Conservation (phyloP, 208 protist genomes). For the Trypanosoma congolense region DNA sequence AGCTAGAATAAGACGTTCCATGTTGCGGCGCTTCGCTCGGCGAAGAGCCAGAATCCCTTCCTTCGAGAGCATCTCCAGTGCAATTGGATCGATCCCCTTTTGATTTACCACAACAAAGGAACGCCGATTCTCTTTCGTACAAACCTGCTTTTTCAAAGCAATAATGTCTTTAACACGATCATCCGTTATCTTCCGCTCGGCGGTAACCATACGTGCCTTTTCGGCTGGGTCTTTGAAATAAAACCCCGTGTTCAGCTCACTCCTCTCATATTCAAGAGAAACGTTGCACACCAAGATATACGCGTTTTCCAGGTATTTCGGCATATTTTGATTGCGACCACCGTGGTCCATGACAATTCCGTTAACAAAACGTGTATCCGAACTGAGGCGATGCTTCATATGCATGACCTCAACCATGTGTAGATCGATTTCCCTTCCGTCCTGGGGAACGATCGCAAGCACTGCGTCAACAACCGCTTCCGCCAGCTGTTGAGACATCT, state of each 20-base stretch:
- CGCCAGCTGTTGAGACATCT: conserved; percentile 81
- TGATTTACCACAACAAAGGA: conserved; percentile 99
- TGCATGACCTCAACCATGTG: conserved; percentile 99
- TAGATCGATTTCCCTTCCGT: conserved; percentile 93
- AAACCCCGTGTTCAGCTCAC: conserved; percentile 98
- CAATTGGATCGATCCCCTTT: conserved; percentile 99
- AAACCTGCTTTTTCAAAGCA: conserved; percentile 97
- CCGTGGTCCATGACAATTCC: conserved; percentile 99
- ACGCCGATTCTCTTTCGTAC: conserved; percentile 90
- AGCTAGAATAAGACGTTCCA: conserved; percentile 97
- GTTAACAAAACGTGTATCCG: conserved; percentile 96
- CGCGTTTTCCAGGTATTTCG: conserved; percentile 94
- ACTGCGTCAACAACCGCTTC: conserved; percentile 97
- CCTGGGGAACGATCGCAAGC: conserved; percentile 62
- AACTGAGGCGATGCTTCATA: conserved; percentile 97
- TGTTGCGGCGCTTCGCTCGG: conserved; percentile 99
- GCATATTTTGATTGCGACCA: conserved; percentile 98
- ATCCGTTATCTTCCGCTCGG: conserved; percentile 97
- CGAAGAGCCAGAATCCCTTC: conserved; percentile 98
- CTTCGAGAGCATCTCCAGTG: conserved; percentile 99
- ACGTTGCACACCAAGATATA: conserved; percentile 99
- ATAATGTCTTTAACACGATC: conserved; percentile 97
- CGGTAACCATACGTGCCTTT: conserved; percentile 96
- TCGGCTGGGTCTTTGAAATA: conserved; percentile 97
- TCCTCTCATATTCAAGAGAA: conserved; percentile 99